Percentiles rank a stretch among this genome's conserved stretches.
phyloP scores from a whole-genome alignment of 805 yeast species.

The Danielia oregonensis region DNA sequence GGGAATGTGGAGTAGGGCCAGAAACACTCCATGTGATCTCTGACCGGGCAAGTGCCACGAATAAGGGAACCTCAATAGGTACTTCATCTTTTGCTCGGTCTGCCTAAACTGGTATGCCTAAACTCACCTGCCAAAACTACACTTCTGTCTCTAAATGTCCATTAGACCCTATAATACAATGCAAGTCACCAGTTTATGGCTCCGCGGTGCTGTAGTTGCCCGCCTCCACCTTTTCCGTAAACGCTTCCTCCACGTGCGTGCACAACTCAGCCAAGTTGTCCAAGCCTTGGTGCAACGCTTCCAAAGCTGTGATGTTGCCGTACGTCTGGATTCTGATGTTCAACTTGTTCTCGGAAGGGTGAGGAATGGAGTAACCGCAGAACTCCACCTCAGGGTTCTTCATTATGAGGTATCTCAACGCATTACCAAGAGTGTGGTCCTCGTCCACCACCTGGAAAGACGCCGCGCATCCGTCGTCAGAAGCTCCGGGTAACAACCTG shows the following conservation, averaged over 20 bases:
- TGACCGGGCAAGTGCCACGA: too few relatives aligned
- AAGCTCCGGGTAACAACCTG: slow-evolving; percentile 73
- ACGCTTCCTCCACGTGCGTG: slow-evolving; percentile 74
- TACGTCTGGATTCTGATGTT: slow-evolving; percentile 94
- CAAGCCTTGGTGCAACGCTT: slow-evolving; percentile 88
- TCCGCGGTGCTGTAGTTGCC: slow-evolving; percentile 49
- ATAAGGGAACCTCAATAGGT: too few relatives aligned
- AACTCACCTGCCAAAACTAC: too few relatives aligned
- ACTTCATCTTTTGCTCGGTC: too few relatives aligned
- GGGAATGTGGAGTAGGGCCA: too few relatives aligned
- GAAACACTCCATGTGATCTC: too few relatives aligned
- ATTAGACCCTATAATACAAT: slow-evolving; percentile 1
- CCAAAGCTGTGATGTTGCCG: slow-evolving; percentile 79
- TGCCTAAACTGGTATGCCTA: too few relatives aligned
- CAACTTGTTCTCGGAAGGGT: slow-evolving; percentile 88
- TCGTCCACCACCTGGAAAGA: slow-evolving; percentile 91
- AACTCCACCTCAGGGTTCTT: slow-evolving; percentile 97
- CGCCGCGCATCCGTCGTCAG: slow-evolving; percentile 92
- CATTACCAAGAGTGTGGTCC: slow-evolving; percentile 95
- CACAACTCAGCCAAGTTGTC: slow-evolving; percentile 82
- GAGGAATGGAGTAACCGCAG: slow-evolving; percentile 98
- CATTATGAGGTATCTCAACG: slow-evolving; percentile 91
- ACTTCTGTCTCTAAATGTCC: too few relatives aligned
- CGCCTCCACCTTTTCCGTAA: slow-evolving; percentile 62
- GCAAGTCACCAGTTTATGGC: slow-evolving; percentile 29